Conservation (phyloP, 371 early-diverging fungal species). For the Mucor mucedo region DNA sequence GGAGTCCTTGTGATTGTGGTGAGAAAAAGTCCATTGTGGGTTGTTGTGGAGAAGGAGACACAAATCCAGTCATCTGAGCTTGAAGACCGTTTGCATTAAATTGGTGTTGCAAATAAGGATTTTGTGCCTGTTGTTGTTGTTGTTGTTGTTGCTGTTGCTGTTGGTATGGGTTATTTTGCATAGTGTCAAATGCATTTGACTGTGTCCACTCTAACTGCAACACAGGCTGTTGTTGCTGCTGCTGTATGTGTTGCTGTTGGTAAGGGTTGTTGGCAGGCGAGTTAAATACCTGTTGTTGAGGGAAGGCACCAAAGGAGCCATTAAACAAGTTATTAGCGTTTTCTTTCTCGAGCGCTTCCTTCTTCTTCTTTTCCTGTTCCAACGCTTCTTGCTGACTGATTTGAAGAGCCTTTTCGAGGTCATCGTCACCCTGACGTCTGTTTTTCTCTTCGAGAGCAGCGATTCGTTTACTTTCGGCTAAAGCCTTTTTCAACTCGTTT, state of each 20-base stretch:
- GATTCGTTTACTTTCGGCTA: constrained; percentile 44
- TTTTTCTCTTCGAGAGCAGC: constrained; percentile 45
- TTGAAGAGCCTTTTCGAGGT: constrained; percentile 46
- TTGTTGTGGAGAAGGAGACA: constrained; percentile 41
- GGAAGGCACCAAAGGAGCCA: constrained; percentile 16
- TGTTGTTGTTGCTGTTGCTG: constrained; percentile 33
- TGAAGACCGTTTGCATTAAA: constrained; percentile 24
- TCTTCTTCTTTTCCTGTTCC: constrained; percentile 43
- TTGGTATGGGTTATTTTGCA: constrained; percentile 38
- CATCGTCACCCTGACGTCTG: constrained; percentile 45
- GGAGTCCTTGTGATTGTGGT: constrained; percentile 26
- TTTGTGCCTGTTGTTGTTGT: constrained; percentile 27
- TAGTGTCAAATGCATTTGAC: neutral
- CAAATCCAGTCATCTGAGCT: constrained; percentile 48
- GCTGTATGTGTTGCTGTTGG: constrained; percentile 27
- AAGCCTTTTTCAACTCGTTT: constrained; percentile 40
- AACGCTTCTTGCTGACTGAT: constrained; percentile 49
- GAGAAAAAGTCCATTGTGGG: constrained; percentile 19
- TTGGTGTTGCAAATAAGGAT: constrained; percentile 31
- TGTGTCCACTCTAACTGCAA: constrained; percentile 28
- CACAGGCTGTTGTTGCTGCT: constrained; percentile 22
- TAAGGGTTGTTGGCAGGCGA: constrained; percentile 38
- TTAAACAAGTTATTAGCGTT: constrained; percentile 39
- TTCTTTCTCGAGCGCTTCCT: constrained; percentile 35
- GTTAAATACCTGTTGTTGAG: constrained; percentile 23